Percentiles rank a stretch among this genome's conserved stretches.
phyloP scores from a whole-genome alignment of 306 rosid genomes.

The Hippophae tibetana region DNA sequence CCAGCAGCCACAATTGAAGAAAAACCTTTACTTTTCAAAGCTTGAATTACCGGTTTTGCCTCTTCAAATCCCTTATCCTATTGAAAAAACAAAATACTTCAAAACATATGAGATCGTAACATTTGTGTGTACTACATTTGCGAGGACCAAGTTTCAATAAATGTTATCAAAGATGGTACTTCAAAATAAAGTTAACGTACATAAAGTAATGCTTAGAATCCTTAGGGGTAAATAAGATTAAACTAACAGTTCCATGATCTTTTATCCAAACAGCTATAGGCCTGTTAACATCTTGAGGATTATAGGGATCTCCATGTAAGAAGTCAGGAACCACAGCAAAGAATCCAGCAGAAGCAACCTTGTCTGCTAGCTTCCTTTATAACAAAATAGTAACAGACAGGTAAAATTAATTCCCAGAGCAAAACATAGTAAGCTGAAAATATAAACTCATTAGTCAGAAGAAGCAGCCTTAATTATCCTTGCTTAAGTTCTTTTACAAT shows the following conservation, averaged over 20 bases:
- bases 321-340: conserved; percentile 62
- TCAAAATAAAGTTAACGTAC: too few relatives aligned
- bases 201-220: too few relatives aligned
- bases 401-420: neutral
- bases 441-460: neutral
- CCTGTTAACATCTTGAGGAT: conserved; percentile 14
- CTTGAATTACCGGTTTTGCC: conserved; percentile 43
- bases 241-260: conserved; percentile 37
- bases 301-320: conserved; percentile 45
- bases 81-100: conserved; percentile 2
- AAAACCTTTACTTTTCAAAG: conserved; percentile 45
- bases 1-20: conserved; percentile 55
- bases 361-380: conserved; percentile 55
- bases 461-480: neutral
- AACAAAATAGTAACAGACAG: neutral
- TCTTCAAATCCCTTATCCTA: conserved; percentile 53
- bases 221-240: neutral
- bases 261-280: conserved; percentile 26
- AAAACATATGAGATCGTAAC: neutral
- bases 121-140: neutral
- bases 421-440: too few relatives aligned
- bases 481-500: neutral
- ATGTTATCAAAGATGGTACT: too few relatives aligned
- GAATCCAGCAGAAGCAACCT: conserved; percentile 40
- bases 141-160: neutral